phyloP scores from a whole-genome alignment of 352 stramenopile genomes.

The Phytophthora megakarya region DNA sequence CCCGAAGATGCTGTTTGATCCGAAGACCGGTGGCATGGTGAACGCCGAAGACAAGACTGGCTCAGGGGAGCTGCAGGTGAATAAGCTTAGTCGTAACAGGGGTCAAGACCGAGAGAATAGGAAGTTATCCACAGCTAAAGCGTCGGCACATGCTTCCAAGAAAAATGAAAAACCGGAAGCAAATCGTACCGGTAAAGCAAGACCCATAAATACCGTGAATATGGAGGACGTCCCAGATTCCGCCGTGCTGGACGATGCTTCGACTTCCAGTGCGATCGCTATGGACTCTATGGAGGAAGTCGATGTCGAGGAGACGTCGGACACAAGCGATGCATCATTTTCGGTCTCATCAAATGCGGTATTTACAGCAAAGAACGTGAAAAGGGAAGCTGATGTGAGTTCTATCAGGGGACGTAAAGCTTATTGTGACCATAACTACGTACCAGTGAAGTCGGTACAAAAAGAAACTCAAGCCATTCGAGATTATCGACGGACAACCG shows the following conservation, averaged over 20 bases:
- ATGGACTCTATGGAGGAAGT: slow-evolving; percentile 2
- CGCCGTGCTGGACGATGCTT: background rate
- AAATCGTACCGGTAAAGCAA: slow-evolving; percentile 15
- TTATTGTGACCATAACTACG: background rate
- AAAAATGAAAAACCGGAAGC: slow-evolving; percentile 1
- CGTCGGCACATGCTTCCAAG: background rate
- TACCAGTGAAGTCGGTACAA: background rate
- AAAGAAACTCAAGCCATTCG: background rate
- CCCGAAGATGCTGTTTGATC: slow-evolving; percentile 78
- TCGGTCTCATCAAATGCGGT: slow-evolving; percentile 7
- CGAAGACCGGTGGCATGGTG: slow-evolving; percentile 66
- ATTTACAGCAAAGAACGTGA: background rate
- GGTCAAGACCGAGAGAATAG: slow-evolving; percentile 1
- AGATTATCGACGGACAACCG: background rate
- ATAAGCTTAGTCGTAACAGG: slow-evolving; percentile 12
- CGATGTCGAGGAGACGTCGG: background rate
- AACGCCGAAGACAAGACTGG: slow-evolving; percentile 34
- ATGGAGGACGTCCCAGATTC: background rate
- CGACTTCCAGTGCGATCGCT: background rate
- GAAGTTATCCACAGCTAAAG: background rate
- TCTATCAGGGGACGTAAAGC: slow-evolving; percentile 3
- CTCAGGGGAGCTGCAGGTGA: slow-evolving; percentile 14
- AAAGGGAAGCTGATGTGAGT: background rate
- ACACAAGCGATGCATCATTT: background rate
- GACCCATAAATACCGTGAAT: background rate